Evolutionary conservation across 352 stramenopile species (phyloP).

Genomic region (Pythium brassicae): DNA sequence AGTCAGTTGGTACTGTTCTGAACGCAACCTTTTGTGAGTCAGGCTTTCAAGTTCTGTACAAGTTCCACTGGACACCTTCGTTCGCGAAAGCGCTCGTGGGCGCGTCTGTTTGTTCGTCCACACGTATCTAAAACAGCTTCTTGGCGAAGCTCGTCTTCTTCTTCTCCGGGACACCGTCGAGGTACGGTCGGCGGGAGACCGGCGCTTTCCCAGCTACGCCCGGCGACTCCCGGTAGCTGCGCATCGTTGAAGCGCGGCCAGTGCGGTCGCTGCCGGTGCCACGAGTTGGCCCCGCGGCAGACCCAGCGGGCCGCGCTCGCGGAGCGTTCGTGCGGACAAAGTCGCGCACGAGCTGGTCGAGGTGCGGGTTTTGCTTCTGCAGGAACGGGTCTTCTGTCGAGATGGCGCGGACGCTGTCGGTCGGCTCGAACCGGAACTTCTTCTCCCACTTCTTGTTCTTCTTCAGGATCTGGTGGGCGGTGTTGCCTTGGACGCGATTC

Average conservation of each 20-base stretch:
- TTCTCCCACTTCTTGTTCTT: conserved; percentile 90
- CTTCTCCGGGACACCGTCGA: conserved; percentile 7
- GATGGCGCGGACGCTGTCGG: conserved; percentile 34
- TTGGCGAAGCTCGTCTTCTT: conserved; percentile 5
- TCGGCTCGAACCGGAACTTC: conserved; percentile 56
- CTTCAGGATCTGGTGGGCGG: conserved; percentile 77
- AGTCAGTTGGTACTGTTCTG: too few species aligned
- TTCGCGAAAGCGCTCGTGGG: too few species aligned
- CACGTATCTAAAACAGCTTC: conserved; percentile 9
- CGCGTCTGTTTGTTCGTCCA: background rate
- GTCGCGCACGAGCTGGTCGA: conserved; percentile 54
- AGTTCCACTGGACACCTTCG: too few species aligned
- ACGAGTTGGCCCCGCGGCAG: background rate
- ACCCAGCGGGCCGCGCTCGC: conserved; percentile 1
- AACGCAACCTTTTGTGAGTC: too few species aligned
- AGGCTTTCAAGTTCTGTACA: too few species aligned
- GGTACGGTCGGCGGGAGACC: background rate
- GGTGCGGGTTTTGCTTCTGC: conserved; percentile 43
- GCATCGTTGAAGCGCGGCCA: conserved; percentile 14
- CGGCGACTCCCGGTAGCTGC: conserved; percentile 5
- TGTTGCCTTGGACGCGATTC: conserved; percentile 64
- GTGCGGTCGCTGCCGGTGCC: background rate
- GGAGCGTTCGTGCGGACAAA: conserved; percentile 32
- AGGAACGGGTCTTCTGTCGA: conserved; percentile 72
- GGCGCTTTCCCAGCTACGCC: conserved; percentile 1